Percentiles rank a stretch among this genome's conserved stretches.
These are phyloP conservation scores for Erythrobasidium yunnanense DNA, from an alignment of 768 basidiomycete species.

Conservation along the genomic window DNA sequence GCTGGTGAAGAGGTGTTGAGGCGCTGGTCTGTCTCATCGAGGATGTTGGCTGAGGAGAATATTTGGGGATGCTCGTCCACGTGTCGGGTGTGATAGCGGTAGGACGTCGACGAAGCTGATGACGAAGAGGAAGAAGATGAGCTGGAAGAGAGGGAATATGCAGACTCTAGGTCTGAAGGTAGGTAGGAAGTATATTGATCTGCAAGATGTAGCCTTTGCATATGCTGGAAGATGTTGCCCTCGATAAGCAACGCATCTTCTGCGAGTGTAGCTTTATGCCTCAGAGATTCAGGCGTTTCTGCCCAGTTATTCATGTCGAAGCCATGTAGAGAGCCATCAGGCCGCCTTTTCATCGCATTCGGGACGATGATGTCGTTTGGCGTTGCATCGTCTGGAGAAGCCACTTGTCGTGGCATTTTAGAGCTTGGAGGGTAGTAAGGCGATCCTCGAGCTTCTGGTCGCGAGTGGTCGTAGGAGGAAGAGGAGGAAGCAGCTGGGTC, in stretches of 20 bases:
- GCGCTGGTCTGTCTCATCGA: neutral
- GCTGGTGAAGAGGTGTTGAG: conserved; percentile 22
- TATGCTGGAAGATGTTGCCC: conserved; percentile 31
- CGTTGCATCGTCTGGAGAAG: neutral
- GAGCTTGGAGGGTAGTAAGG: no score
- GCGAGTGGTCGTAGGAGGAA: neutral
- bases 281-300: conserved; percentile 32
- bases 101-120: neutral
- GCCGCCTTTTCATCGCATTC: conserved; percentile 2
- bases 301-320: conserved; percentile 37
- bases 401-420: no score
- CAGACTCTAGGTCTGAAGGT: no score
- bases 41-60: neutral
- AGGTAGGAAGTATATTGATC: conserved; percentile 18
- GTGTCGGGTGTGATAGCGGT: no score
- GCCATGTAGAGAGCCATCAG: conserved; percentile 8
- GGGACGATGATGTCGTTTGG: conserved; percentile 1
- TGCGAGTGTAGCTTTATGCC: neutral
- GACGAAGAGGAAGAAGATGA: neutral
- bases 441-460: no score
- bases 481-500: conserved; percentile 17
- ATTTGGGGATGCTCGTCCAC: neutral
- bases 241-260: conserved; percentile 30
- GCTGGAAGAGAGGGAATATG: neutral
- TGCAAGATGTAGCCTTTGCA: conserved; percentile 32